Conservation (phyloP, 148 eudicot genomes). For the Camellia sinensis region DNA sequence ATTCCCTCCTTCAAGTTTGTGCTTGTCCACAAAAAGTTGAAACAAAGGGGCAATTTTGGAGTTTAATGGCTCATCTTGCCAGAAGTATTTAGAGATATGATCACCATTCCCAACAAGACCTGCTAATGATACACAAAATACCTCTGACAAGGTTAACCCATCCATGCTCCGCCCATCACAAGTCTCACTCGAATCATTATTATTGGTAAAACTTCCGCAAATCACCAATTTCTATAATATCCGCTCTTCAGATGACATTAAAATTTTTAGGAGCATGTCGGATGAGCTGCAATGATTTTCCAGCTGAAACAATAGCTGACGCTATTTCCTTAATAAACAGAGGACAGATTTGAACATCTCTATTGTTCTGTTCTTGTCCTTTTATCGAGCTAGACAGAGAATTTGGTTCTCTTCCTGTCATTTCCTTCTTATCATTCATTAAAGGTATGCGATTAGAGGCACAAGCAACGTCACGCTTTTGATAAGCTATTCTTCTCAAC, state of each 20-base stretch:
- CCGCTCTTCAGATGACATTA: slow-evolving; percentile 25
- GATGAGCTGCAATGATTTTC: slow-evolving; percentile 89
- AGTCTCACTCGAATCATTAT: slow-evolving; percentile 19
- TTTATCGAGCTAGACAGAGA: slow-evolving; percentile 23
- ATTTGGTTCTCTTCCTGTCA: slow-evolving; percentile 27
- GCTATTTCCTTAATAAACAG: slow-evolving; percentile 77
- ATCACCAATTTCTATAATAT: slow-evolving; percentile 22
- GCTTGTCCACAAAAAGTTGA: slow-evolving; percentile 21
- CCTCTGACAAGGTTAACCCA: slow-evolving; percentile 75
- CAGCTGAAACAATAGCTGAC: slow-evolving; percentile 76
- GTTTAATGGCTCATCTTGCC: slow-evolving; percentile 41
- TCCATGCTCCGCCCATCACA: slow-evolving; percentile 27
- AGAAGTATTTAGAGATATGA: slow-evolving; percentile 59
- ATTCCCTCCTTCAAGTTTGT: slow-evolving; percentile 23
- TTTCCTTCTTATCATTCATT: slow-evolving; percentile 21
- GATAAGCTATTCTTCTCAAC: slow-evolving; percentile 40
- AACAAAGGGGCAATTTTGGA: slow-evolving; percentile 31
- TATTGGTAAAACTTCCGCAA: slow-evolving; percentile 13
- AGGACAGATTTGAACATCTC: slow-evolving; percentile 59
- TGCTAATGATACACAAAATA: slow-evolving; percentile 70
- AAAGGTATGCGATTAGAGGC: slow-evolving; percentile 19
- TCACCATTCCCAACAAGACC: slow-evolving; percentile 89
- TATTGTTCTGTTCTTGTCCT: slow-evolving; percentile 32
- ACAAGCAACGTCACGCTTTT: slow-evolving; percentile 37
- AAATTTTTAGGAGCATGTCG: slow-evolving; percentile 58